Conservation (phyloP, 805 yeast species). For the Metschnikowia cubensis region DNA sequence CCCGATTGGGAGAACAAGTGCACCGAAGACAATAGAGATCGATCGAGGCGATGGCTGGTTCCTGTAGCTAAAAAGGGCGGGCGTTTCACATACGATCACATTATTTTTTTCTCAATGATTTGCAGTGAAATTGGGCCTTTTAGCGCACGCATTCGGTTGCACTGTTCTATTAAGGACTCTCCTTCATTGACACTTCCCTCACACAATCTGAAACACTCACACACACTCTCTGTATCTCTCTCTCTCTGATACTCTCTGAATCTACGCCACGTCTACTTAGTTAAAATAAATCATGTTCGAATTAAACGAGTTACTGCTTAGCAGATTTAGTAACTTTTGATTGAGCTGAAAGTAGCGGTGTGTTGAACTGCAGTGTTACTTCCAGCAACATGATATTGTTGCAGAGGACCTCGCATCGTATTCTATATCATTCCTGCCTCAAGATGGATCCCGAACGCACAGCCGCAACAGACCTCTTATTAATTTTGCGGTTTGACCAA, state of each 20-base stretch:
- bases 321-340: not conserved
- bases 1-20: not conserved
- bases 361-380: not conserved
- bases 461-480: not conserved
- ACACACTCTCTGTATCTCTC: too few species aligned
- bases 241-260: too few species aligned
- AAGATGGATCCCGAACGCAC: conserved; percentile 3
- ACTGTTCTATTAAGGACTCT: too few species aligned
- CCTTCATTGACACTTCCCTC: too few species aligned
- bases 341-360: not conserved
- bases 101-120: not conserved
- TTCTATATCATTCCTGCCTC: conserved; percentile 5
- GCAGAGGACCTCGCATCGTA: conserved; percentile 3
- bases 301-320: not conserved
- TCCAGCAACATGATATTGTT: not conserved
- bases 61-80: not conserved
- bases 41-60: not conserved
- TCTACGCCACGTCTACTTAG: too few species aligned
- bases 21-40: not conserved
- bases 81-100: not conserved
- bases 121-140: not conserved
- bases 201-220: too few species aligned
- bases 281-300: not conserved
- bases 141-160: not conserved
- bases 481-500: not conserved